phyloP scores from a whole-genome alignment of 768 basidiomycete species.

The Kwoniella heveanensis region DNA sequence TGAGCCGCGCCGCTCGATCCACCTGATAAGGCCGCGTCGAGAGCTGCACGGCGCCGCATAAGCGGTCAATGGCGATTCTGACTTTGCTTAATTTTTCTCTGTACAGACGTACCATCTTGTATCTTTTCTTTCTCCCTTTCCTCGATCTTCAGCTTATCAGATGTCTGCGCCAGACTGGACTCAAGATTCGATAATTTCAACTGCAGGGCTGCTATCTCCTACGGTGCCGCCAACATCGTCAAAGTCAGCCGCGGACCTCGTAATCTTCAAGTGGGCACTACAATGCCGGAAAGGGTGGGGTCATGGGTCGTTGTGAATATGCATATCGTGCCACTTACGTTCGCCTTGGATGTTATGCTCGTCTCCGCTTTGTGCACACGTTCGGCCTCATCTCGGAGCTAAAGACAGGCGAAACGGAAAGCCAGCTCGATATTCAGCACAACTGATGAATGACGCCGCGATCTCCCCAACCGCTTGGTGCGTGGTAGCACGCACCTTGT shows the following conservation, averaged over 20 bases:
- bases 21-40: slow-evolving; percentile 20
- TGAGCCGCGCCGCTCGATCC: slow-evolving; percentile 12
- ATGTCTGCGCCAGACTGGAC: slow-evolving; percentile 34
- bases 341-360: slow-evolving; percentile 23
- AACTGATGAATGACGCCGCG: no score
- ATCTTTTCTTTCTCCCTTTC: slow-evolving; percentile 49
- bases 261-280: no score
- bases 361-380: slow-evolving; percentile 37
- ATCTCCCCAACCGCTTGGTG: no score
- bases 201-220: slow-evolving; percentile 48
- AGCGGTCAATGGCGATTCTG: no score
- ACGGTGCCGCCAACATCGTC: neutral
- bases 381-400: slow-evolving; percentile 48
- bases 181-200: slow-evolving; percentile 51
- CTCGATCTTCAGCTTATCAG: slow-evolving; percentile 38
- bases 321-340: slow-evolving; percentile 36
- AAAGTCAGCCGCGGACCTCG: neutral
- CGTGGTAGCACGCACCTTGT: slow-evolving; percentile 28
- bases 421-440: no score
- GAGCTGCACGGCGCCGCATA: slow-evolving; percentile 16
- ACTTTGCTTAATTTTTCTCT: no score
- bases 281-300: no score
- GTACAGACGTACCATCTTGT: slow-evolving; percentile 47
- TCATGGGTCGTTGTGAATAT: no score
- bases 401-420: neutral